Evolutionary conservation across 2,329 filamentous ascomycete species (phyloP).

Genomic region (Alternaria metachromatica): DNA sequence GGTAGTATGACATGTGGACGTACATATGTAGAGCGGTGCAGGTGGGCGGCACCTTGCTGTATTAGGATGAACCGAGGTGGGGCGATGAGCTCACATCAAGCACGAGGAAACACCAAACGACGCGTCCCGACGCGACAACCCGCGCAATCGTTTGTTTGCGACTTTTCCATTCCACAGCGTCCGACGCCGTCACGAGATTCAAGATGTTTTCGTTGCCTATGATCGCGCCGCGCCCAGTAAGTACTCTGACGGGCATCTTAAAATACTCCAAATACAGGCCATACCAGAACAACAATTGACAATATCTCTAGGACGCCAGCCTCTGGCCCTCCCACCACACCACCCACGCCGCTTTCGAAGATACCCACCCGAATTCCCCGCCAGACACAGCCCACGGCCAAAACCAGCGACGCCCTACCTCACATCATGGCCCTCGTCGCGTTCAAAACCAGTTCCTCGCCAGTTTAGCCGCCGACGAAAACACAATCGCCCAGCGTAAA

Average conservation of each 20-base stretch:
- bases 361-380: constrained; percentile 26
- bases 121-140: constrained; percentile 10
- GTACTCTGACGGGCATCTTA: neutral
- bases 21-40: neutral
- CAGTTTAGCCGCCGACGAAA: constrained; percentile 77
- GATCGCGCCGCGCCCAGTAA: constrained; percentile 25
- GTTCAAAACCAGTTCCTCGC: constrained; percentile 59
- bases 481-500: constrained; percentile 76
- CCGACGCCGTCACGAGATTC: neutral
- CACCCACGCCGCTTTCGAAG: constrained; percentile 25
- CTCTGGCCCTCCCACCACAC: constrained; percentile 40
- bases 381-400: constrained; percentile 21
- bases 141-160: neutral
- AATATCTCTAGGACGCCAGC: constrained; percentile 31
- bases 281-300: constrained; percentile 4
- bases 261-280: neutral
- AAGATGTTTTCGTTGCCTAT: constrained; percentile 27
- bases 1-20: neutral
- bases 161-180: neutral
- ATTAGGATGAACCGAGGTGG: constrained; percentile 14
- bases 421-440: constrained; percentile 24
- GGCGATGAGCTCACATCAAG: constrained; percentile 10
- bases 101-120: constrained; percentile 16
- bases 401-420: constrained; percentile 25
- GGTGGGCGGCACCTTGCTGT: neutral